Evolutionary conservation across 768 basidiomycete species (phyloP).

Genomic region (Lactifluus pinguis): DNA sequence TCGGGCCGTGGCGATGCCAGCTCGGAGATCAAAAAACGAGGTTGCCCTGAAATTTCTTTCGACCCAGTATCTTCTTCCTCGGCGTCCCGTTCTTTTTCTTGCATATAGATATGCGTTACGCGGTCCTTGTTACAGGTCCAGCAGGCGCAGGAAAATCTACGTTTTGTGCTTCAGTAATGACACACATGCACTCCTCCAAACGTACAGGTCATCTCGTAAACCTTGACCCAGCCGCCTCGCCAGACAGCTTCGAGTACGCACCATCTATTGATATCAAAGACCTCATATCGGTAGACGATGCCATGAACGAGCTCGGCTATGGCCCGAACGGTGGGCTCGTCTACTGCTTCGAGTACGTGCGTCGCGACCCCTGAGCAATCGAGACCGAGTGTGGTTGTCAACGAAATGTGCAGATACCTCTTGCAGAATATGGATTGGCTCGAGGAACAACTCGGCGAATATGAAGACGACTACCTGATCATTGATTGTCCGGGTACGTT

Average conservation of each 20-base stretch:
- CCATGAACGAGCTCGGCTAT: constrained; percentile 90
- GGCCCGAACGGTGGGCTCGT: constrained; percentile 96
- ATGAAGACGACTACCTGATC: constrained; percentile 91
- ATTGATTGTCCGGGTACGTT: constrained; percentile 80
- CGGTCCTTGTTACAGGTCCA: constrained; percentile 86
- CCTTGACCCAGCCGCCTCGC: constrained; percentile 88
- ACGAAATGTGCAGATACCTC: constrained; percentile 58
- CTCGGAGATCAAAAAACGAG: constrained; percentile 8
- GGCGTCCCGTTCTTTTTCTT: too few species aligned
- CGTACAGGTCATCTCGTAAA: constrained; percentile 90
- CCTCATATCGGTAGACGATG: constrained; percentile 86
- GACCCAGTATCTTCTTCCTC: not conserved
- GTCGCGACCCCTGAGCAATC: constrained; percentile 23
- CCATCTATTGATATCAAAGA: constrained; percentile 93
- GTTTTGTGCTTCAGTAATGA: constrained; percentile 80
- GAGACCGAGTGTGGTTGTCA: not conserved
- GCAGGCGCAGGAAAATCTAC: constrained; percentile 98
- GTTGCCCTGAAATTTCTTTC: too few species aligned
- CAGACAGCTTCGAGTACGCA: constrained; percentile 82
- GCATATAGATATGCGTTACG: constrained; percentile 54
- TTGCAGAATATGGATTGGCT: constrained; percentile 98
- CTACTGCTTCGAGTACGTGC: constrained; percentile 98
- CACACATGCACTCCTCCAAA: constrained; percentile 75
- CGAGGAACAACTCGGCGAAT: constrained; percentile 90
- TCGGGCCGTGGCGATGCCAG: not conserved